Evolutionary conservation across 2,329 filamentous ascomycete genomes (phyloP), one percentile per base, ranked within the genome.

Genomic region (Annulohypoxylon truncatum): DNA sequence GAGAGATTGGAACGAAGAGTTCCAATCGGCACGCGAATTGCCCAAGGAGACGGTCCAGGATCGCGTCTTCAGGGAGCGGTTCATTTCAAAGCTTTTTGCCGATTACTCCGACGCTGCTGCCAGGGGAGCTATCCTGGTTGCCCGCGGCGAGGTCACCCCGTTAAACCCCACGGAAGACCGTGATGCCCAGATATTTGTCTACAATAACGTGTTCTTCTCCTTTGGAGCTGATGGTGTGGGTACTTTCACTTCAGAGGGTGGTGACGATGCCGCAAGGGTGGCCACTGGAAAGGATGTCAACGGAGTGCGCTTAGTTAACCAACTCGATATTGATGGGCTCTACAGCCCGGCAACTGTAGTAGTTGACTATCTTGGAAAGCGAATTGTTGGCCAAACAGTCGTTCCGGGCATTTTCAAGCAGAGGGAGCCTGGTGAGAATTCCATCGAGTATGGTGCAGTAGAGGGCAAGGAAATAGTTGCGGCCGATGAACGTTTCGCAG

Each of bases 191-290:
- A 99, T 99, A 71, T 99, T 97, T 75, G 95, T 99, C 22, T 97
- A 98, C 84, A 98, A 98, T 85, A 99, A 99, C 81, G 94, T 99
- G 72, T 99, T 99, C 84, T 99, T 97, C 84, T 98, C 96, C 0
- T 98, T 97, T 73, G 96, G 96, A 68, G 95, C 96, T 46, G 96
- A 99, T 78, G 96, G 96, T 55, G 96, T 98, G 47, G 95, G 96
- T 44, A 99, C 96, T 13, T 99, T 99, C 79, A 94, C 94, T 9
- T 94, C 92, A 2, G 96, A 99, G 81, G 96, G 96, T 71, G 96
- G 96, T 18, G 95, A 99, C 71, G 96, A 99, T 81, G 96, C 96
- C 70, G 96, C 96, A 12, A 89, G 95, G 64, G 93, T 98, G 61
- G 96, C 96, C 24, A 97, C 96, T 4, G 95, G 94, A 69, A 99